Evolutionary conservation across 1,284 basidiomycete genomes (phyloP).

Genomic region (Melampsora abietis-canadensis): DNA sequence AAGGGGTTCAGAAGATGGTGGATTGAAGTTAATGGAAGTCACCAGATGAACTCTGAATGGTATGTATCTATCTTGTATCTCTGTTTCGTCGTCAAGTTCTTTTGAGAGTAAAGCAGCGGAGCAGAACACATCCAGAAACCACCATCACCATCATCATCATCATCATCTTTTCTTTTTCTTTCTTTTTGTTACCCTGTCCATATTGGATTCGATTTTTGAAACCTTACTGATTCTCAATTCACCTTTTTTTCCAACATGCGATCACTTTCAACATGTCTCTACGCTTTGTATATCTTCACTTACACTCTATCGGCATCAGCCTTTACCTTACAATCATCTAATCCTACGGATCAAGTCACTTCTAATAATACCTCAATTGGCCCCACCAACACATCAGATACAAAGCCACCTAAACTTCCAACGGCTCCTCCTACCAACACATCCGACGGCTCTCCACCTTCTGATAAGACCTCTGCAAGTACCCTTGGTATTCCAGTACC

Average conservation of each 20-base stretch:
- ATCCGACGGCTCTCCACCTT: neutral
- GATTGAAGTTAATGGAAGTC: too few species aligned
- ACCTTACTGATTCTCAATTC: neutral
- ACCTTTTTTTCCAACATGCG: neutral
- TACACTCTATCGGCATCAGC: neutral
- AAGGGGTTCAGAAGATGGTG: too few species aligned
- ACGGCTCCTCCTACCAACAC: neutral
- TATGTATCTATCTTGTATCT: too few species aligned
- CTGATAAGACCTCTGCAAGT: neutral
- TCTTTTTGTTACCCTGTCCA: neutral
- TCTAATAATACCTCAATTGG: neutral
- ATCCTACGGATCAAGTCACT: neutral
- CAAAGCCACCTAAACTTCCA: neutral
- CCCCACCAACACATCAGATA: neutral
- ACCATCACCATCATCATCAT: too few species aligned
- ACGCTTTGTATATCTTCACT: neutral
- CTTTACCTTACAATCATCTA: neutral
- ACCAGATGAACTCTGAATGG: too few species aligned
- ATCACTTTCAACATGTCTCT: neutral
- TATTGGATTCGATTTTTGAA: neutral
- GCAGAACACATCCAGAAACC: too few species aligned
- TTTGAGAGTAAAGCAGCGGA: too few species aligned
- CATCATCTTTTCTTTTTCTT: neutral
- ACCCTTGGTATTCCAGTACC: neutral
- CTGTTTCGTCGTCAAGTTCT: too few species aligned